Evolutionary conservation across 441 rosid species (phyloP).

Genomic region (Isatis lusitanica): DNA sequence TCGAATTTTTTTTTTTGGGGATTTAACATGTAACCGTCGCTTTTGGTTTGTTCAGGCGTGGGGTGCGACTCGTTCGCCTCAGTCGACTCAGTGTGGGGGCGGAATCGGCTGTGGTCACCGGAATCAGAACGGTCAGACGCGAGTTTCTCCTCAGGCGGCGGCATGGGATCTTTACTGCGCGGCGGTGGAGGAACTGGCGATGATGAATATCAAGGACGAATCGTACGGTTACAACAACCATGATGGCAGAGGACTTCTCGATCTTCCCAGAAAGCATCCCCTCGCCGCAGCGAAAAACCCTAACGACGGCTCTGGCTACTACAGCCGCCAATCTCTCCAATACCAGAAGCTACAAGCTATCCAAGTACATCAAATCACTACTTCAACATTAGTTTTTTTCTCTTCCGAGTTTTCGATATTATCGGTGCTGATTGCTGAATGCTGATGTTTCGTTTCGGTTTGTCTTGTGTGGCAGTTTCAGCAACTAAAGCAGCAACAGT

Average conservation of each 20-base stretch:
- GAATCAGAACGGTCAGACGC: conserved; percentile 29
- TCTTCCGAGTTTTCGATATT: background rate
- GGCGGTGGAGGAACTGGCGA: conserved; percentile 60
- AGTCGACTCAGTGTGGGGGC: conserved; percentile 36
- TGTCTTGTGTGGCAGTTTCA: conserved; percentile 42
- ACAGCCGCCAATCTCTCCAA: conserved; percentile 40
- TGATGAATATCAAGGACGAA: conserved; percentile 35
- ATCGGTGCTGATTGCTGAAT: background rate
- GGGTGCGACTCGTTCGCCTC: conserved; percentile 45
- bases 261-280: conserved; percentile 35
- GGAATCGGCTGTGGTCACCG: conserved; percentile 45
- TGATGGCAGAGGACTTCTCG: conserved; percentile 34
- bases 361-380: conserved; percentile 39
- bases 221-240: conserved; percentile 7
- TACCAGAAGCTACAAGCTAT: conserved; percentile 61
- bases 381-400: background rate
- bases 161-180: conserved; percentile 61
- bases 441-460: background rate
- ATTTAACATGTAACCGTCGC: background rate
- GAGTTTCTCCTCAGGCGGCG: conserved; percentile 42
- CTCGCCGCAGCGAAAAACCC: conserved; percentile 26
- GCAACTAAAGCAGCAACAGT: conserved; percentile 56
- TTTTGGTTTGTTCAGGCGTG: conserved; percentile 36
- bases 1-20: background rate
- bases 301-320: conserved; percentile 24